These are phyloP conservation scores for Incumbomyces delicatus DNA, from an alignment of 2,329 filamentous ascomycete genomes.

Conservation along the genomic window DNA sequence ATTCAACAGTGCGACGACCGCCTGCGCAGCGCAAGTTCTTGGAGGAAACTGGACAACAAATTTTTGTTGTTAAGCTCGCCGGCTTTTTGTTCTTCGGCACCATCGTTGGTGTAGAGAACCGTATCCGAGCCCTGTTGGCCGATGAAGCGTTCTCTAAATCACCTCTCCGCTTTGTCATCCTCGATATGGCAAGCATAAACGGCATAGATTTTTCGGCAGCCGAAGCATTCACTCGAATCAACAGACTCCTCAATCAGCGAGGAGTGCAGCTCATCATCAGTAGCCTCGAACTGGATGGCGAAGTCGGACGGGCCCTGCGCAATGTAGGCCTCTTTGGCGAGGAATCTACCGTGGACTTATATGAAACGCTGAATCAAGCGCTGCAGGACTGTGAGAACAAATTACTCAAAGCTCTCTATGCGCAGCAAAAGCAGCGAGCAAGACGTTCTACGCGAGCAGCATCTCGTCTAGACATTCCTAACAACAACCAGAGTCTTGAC, in stretches of 20 bases:
- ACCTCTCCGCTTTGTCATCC: conserved; percentile 79
- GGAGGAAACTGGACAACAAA: conserved; percentile 74
- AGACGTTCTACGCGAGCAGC: conserved; percentile 7
- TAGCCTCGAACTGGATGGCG: conserved; percentile 64
- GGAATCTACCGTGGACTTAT: conserved; percentile 64
- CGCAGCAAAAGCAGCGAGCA: conserved; percentile 47
- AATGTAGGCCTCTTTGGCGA: conserved; percentile 75
- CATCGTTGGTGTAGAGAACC: conserved; percentile 87
- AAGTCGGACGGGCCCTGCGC: conserved; percentile 66
- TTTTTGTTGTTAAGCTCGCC: conserved; percentile 80
- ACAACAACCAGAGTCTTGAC: conserved; percentile 11
- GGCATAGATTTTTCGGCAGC: conserved; percentile 94
- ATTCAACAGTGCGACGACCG: conserved; percentile 85
- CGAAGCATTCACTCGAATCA: conserved; percentile 88
- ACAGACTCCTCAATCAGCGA: conserved; percentile 67
- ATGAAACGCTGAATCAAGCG: conserved; percentile 84
- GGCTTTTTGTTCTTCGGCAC: conserved; percentile 98
- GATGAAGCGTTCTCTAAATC: conserved; percentile 67
- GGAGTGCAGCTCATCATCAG: conserved; percentile 74
- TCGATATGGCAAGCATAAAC: conserved; percentile 82
- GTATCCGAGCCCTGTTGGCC: conserved; percentile 70
- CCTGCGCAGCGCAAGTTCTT: conserved; percentile 82
- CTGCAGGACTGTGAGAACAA: conserved; percentile 94
- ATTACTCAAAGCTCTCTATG: conserved; percentile 70
- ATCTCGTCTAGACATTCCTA: conserved; percentile 19